These are phyloP conservation scores for Fusarium sp. DNA, from an alignment of 2,329 filamentous ascomycete species.

Conservation along the genomic window DNA sequence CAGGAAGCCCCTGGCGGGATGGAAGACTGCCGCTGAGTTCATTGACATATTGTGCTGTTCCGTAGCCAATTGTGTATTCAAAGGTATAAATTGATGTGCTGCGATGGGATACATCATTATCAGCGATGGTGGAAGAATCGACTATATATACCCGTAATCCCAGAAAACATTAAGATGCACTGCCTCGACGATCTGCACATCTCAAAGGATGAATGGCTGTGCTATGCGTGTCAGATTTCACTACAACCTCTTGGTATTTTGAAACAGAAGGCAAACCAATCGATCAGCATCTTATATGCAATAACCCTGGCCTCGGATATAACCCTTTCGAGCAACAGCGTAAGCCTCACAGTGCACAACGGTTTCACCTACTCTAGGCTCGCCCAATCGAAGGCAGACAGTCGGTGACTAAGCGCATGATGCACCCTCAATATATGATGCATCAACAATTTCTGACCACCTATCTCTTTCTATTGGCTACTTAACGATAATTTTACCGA, in stretches of 20 bases:
- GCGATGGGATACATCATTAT: no score
- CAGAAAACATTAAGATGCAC: neutral
- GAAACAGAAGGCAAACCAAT: neutral
- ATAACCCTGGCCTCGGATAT: no score
- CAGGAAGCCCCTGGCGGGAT: neutral
- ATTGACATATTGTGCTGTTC: neutral
- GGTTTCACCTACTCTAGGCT: fast-evolving
- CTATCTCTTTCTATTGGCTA: neutral
- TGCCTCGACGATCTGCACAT: neutral
- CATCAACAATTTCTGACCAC: no score
- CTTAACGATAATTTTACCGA: neutral
- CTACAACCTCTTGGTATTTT: neutral
- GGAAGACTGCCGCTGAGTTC: neutral
- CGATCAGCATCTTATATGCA: no score
- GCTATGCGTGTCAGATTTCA: fast-evolving
- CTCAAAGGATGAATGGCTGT: neutral
- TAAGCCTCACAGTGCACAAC: neutral
- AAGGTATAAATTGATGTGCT: neutral
- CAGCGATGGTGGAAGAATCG: no score
- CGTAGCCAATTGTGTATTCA: neutral
- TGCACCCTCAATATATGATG: no score
- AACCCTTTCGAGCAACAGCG: no score
- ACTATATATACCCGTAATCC: no score
- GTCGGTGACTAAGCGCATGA: no score
- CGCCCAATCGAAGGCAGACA: neutral